phyloP scores from a whole-genome alignment of 2,329 filamentous ascomycete species.

The Fusarium sambucinum region DNA sequence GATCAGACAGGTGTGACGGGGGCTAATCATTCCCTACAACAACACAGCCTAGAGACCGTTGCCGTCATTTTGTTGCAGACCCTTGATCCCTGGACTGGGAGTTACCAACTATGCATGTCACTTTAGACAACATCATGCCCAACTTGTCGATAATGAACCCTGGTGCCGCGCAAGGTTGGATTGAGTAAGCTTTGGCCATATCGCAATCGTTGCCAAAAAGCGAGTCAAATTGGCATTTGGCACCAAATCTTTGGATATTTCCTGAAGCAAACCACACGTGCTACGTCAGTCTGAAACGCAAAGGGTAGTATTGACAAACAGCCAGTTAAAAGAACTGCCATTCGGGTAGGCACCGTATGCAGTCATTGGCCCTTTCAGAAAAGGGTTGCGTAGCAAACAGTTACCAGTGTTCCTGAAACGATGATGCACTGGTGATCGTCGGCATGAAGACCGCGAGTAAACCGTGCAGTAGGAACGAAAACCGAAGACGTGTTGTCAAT shows the following conservation, averaged over 20 bases:
- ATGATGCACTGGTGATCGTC: neutral
- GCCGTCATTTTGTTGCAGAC: slow-evolving; percentile 26
- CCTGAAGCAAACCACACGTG: neutral
- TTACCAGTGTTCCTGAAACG: slow-evolving; percentile 5
- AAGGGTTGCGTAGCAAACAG: neutral
- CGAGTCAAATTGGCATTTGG: neutral
- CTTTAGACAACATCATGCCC: slow-evolving; percentile 14
- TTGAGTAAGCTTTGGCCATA: neutral
- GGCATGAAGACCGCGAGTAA: slow-evolving; percentile 1
- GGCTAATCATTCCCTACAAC: neutral
- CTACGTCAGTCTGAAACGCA: slow-evolving; percentile 1
- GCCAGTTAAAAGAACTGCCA: neutral
- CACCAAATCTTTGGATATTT: neutral
- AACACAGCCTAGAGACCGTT: slow-evolving; percentile 11
- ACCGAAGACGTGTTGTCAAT: neutral
- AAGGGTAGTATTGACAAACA: slow-evolving; percentile 8
- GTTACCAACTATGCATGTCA: slow-evolving; percentile 37
- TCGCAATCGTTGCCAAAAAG: neutral
- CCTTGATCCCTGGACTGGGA: slow-evolving; percentile 5
- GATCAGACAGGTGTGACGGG: slow-evolving; percentile 12
- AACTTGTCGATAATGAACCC: slow-evolving; percentile 10
- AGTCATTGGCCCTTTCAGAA: neutral
- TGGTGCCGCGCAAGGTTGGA: neutral
- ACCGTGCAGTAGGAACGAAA: slow-evolving; percentile 6
- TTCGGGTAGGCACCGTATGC: neutral